These are phyloP conservation scores for Agrostemma githago DNA, from an alignment of 148 eudicot genomes.

Conservation along the genomic window DNA sequence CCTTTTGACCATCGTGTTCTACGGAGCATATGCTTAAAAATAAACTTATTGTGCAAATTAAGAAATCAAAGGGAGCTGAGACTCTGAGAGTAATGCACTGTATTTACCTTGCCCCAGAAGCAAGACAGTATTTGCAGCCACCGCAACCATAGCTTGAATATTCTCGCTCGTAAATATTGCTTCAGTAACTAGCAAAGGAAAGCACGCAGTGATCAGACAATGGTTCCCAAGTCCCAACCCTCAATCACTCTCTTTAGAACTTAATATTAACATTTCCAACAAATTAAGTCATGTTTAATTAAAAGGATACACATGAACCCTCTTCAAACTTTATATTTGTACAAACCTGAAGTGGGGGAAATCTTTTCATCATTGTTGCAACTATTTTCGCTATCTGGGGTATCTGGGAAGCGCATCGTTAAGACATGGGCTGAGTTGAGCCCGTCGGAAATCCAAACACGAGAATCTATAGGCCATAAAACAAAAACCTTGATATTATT, in stretches of 20 bases:
- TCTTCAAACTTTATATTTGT: neutral
- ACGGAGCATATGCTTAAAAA: neutral
- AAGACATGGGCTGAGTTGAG: conserved; percentile 49
- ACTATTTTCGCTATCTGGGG: conserved; percentile 31
- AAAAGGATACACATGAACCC: neutral
- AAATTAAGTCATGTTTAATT: neutral
- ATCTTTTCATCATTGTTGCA: conserved; percentile 36
- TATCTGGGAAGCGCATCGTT: conserved; percentile 39
- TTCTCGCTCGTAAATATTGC: conserved; percentile 74
- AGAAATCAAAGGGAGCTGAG: neutral
- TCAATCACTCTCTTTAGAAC: neutral
- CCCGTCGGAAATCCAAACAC: conserved; percentile 83
- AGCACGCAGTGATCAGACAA: neutral
- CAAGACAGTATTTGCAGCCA: conserved; percentile 56
- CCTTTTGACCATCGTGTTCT: no score
- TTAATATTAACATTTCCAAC: neutral
- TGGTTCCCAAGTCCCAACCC: neutral
- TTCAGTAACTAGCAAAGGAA: conserved; percentile 44
- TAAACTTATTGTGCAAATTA: neutral
- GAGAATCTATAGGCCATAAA: conserved; percentile 51
- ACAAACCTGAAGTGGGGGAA: conserved; percentile 56
- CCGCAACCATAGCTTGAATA: conserved; percentile 63
- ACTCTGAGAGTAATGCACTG: neutral
- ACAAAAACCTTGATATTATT: conserved; percentile 9
- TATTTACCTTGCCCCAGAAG: conserved; percentile 85